Evolutionary conservation across 2,329 filamentous ascomycete genomes (phyloP).

Genomic region (Ophiostoma himal-ulmi): DNA sequence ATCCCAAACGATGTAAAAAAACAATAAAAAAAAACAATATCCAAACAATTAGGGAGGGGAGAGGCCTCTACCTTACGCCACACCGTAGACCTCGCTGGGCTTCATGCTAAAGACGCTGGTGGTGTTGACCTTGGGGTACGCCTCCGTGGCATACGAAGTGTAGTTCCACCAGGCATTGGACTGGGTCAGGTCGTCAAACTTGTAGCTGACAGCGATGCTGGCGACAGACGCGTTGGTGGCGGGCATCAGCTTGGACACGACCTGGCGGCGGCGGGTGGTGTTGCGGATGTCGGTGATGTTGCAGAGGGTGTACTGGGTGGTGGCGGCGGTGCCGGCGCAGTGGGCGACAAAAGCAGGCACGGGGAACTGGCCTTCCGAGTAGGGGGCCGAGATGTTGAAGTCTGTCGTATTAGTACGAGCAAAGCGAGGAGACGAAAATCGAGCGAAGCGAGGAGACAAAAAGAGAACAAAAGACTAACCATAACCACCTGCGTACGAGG

Average conservation of each 20-base stretch:
- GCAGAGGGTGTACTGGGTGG: conserved; percentile 30
- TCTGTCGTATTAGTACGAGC: not conserved
- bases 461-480: not conserved
- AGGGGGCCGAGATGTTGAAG: conserved; percentile 33
- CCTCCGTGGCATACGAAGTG: conserved; percentile 19
- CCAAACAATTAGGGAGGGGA: not conserved
- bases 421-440: not conserved
- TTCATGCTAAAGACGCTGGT: not conserved
- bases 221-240: conserved; percentile 27
- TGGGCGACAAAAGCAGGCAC: conserved; percentile 33
- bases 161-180: conserved; percentile 23
- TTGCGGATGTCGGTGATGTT: conserved; percentile 26
- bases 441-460: not conserved
- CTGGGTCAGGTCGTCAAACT: conserved; percentile 30
- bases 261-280: conserved; percentile 26
- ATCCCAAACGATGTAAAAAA: not conserved
- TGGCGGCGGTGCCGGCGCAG: conserved; percentile 30
- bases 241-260: conserved; percentile 32
- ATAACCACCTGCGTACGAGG: not conserved
- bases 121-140: conserved; percentile 12
- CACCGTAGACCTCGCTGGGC: conserved; percentile 5
- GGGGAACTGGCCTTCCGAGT: conserved; percentile 28
- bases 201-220: conserved; percentile 32
- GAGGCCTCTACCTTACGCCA: not conserved
- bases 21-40: not conserved